A percentile compares a stretch with the other conserved stretches of the same genome.
Evolutionary conservation across 495 filamentous ascomycete species (phyloP).

Genomic region (Aspergillus egyptiacus): DNA sequence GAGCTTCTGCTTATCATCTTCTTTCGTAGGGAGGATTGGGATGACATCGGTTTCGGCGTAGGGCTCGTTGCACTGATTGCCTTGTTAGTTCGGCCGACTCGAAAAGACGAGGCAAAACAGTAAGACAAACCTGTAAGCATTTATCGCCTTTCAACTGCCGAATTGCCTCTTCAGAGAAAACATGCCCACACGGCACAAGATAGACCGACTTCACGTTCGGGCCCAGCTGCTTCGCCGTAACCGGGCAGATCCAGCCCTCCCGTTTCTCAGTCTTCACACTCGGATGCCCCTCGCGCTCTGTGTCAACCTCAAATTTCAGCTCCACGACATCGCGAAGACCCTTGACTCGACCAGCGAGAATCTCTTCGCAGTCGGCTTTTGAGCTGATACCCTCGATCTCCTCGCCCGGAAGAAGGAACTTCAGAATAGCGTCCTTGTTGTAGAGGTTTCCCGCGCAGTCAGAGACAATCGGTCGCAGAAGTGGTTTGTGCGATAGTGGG

Average conservation of each 20-base stretch:
- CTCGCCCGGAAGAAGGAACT: constrained; percentile 65
- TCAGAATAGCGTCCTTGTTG: constrained; percentile 88
- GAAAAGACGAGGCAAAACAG: background rate
- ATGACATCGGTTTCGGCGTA: constrained; percentile 78
- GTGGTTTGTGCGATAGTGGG: constrained; percentile 70
- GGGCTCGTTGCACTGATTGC: constrained; percentile 56
- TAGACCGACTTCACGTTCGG: constrained; percentile 77
- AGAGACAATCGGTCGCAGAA: constrained; percentile 71
- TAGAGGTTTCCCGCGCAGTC: constrained; percentile 83
- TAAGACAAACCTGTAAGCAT: constrained; percentile 51
- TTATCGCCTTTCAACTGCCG: constrained; percentile 64
- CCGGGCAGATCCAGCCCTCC: constrained; percentile 73
- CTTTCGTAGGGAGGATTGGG: constrained; percentile 66
- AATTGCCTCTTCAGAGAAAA: constrained; percentile 78
- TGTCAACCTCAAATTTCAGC: constrained; percentile 66
- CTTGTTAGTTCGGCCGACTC: background rate
- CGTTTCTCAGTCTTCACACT: constrained; percentile 38
- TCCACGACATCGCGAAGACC: constrained; percentile 84
- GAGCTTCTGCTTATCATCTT: constrained; percentile 64
- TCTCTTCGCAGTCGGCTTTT: constrained; percentile 56
- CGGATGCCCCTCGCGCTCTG: constrained; percentile 29
- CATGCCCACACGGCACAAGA: constrained; percentile 92
- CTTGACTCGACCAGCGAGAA: constrained; percentile 67
- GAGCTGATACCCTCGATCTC: constrained; percentile 47
- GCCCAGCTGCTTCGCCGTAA: constrained; percentile 82